Evolutionary conservation across 257 asterid species (phyloP), one percentile per base, ranked within the genome.

Genomic region (Anisodus acutangulus): DNA sequence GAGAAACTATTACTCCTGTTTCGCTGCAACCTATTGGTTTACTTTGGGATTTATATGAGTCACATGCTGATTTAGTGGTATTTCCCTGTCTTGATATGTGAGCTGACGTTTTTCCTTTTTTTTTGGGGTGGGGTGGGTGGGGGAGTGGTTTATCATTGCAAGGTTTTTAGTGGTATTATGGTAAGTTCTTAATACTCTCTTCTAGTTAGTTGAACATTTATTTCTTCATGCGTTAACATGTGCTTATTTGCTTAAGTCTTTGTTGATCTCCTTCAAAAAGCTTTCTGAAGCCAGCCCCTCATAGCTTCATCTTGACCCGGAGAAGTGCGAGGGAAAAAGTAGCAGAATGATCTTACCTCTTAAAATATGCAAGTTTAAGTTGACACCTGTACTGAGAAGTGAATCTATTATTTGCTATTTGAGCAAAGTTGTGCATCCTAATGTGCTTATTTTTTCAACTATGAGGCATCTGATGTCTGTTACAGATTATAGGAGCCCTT

Each of bases 381-480:
- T 74, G 62, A 74, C 45, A 22, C 22, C 45, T 74, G 58, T 74
- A 74, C 45, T 74, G n/a, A 12, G 62, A 49, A 74, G 81, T 49
- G 81, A 74, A 74, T 19, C n/a, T 74, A 6, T 22, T 74, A 22
- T 15, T 22, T 74, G 43, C 59, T 49, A 74, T 6, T 7, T 49
- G 60, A 49, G 60, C 80, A 22, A 47, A 47, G 17, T 47, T 49
- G 43, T 74, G 80, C 39, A 11, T 19, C 80, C 60, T 74, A 49
- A 74, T 74, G 57, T 74, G 80, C 80, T 74, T 74, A 19, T 74
- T 49, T 26, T 74, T 74, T 49, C 60, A 74, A 35, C 41, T 49
- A 26, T 13, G 62, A 12, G 13, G 81, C 81, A 74, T 74, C 81
- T 49, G 81, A 49, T 49, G 45, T 74, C 59, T 74, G 81, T 12